These are phyloP conservation scores for Penicillium silybi DNA, from an alignment of 495 filamentous ascomycete species.

Conservation along the genomic window DNA sequence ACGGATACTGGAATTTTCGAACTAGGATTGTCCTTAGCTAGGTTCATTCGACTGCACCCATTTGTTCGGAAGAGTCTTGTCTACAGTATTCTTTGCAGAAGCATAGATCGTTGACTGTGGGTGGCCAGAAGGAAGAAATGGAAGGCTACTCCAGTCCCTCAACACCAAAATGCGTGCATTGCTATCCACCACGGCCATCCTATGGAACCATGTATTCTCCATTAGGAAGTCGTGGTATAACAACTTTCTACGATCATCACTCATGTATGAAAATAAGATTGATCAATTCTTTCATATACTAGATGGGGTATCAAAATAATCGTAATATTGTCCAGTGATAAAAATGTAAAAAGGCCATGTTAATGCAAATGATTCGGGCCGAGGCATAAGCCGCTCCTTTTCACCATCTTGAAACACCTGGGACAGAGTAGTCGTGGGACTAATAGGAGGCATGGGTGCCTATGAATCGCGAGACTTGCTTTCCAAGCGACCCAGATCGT, in stretches of 20 bases:
- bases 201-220: too few relatives aligned
- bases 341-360: neutral
- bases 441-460: neutral
- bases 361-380: slow-evolving; percentile 10
- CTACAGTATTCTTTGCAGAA: too few relatives aligned
- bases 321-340: neutral
- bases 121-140: too few relatives aligned
- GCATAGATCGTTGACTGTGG: too few relatives aligned
- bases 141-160: too few relatives aligned
- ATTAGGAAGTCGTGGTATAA: too few relatives aligned
- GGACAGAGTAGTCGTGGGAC: neutral
- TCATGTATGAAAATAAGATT: too few relatives aligned
- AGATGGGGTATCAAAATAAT: neutral
- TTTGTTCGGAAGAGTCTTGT: too few relatives aligned
- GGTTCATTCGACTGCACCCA: too few relatives aligned
- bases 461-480: neutral
- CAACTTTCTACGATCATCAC: too few relatives aligned
- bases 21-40: neutral
- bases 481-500: neutral
- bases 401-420: neutral
- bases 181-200: too few relatives aligned
- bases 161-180: too few relatives aligned
- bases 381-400: neutral
- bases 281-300: neutral
- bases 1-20: neutral